These are phyloP conservation scores for Yarrowia divulgata DNA, from an alignment of 805 yeast genomes.

Conservation along the genomic window DNA sequence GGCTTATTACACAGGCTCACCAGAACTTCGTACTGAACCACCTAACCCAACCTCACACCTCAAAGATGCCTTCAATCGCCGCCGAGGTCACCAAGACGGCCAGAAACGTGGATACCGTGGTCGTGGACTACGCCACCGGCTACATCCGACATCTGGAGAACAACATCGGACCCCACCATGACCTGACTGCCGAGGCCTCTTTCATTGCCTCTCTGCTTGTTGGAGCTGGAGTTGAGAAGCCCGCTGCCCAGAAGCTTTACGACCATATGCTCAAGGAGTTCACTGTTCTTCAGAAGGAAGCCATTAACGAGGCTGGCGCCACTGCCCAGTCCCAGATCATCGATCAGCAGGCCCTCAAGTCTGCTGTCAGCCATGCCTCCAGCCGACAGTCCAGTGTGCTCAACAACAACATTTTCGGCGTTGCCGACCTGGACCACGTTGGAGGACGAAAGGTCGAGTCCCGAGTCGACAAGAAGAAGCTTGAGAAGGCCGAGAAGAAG, in stretches of 20 bases:
- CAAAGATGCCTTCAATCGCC: conserved; percentile 42
- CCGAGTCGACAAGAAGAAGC: conserved; percentile 93
- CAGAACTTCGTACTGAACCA: not conserved
- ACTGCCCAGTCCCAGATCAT: conserved; percentile 91
- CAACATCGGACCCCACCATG: conserved; percentile 74
- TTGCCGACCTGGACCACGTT: conserved; percentile 81
- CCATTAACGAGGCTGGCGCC: conserved; percentile 73
- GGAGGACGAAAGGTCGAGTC: conserved; percentile 91
- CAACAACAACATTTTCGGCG: conserved; percentile 80
- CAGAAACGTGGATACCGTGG: conserved; percentile 84
- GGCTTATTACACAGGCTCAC: not conserved
- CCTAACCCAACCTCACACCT: not conserved
- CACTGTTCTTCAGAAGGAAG: conserved; percentile 64
- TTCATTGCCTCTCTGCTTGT: conserved; percentile 70
- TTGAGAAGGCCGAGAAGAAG: conserved; percentile 96
- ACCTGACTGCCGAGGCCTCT: conserved; percentile 68
- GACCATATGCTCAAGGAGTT: conserved; percentile 57
- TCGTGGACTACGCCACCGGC: conserved; percentile 90
- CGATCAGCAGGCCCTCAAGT: conserved; percentile 68
- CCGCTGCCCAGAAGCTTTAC: conserved; percentile 64
- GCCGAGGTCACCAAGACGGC: conserved; percentile 82
- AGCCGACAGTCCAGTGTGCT: conserved; percentile 74
- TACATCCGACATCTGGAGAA: conserved; percentile 80
- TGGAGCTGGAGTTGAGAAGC: conserved; percentile 81
- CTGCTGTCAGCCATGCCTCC: conserved; percentile 51